Evolutionary conservation across 805 yeast species (phyloP), one percentile per base, ranked within the genome.

Genomic region (Ogataea sp.): DNA sequence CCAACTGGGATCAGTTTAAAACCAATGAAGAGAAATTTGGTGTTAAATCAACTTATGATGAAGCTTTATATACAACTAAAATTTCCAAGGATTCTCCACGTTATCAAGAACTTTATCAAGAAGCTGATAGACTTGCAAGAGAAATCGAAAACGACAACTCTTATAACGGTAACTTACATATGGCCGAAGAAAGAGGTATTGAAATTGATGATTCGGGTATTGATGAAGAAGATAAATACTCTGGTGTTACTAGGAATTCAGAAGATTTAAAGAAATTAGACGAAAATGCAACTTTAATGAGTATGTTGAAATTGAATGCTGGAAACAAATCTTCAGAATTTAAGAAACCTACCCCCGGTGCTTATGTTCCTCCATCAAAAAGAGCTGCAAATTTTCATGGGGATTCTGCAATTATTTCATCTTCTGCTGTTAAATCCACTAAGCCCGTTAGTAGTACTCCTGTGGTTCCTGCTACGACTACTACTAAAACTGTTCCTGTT

Each of bases 211-310:
- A 85, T 53, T 75, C 83, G 43, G 95, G 95, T 15, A 48, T 85
- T 49, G 97, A 93, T 60, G 98, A 93, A 64, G 98, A 93, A 60
- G 96, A 89, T 59, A 84, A 84, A 61, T 93, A 89, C 56, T 87
- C 96, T 4, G 97, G 97, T 37, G 98, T 88, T 34, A 79, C 73
- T 42, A 75, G 93, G n/a, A n/a, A n/a, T n/a, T n/a, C n/a, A n/a
- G n/a, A n/a, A n/a, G n/a, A n/a, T n/a, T n/a, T n/a, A n/a, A n/a
- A n/a, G n/a, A n/a, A n/a, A n/a, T n/a, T n/a, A 52, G 67, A 78
- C 41, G 74, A 73, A 21, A 15, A 23, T 4, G 3, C 13, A 15
- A 13, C 65, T 59, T 9, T 16, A 23, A 46, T 57, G 54, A 57
- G 49, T 13, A 48, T 58, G 53, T 43, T 59, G 29, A 50, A 43